Evolutionary conservation across 352 stramenopile species (phyloP).

Genomic region (Phytophthora kernoviae): DNA sequence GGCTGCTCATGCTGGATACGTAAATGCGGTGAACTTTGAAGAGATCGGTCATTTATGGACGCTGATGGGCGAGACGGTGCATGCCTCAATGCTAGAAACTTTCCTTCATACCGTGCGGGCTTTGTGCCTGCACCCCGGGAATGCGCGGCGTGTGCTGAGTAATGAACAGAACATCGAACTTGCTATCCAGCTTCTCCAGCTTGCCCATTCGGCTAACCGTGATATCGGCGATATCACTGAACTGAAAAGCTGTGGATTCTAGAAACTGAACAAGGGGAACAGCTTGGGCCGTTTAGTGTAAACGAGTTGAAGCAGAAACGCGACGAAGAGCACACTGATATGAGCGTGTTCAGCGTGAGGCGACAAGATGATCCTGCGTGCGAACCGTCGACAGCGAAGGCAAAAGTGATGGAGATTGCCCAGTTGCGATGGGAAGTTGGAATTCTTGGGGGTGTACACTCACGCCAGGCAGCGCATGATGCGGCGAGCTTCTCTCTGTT

Average conservation of each 20-base stretch:
- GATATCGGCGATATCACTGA: constrained; percentile 20
- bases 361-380: constrained; percentile 43
- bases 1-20: constrained; percentile 45
- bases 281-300: constrained; percentile 43
- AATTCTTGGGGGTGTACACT: constrained; percentile 50
- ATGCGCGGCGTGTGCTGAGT: constrained; percentile 58
- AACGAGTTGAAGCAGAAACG: constrained; percentile 56
- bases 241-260: constrained; percentile 59
- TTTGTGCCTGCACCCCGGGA: constrained; percentile 49
- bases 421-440: constrained; percentile 84
- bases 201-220: constrained; percentile 57
- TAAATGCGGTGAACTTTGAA: constrained; percentile 57
- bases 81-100: constrained; percentile 57
- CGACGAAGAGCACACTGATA: constrained; percentile 29
- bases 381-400: constrained; percentile 28
- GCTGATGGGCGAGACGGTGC: constrained; percentile 69
- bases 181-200: constrained; percentile 65
- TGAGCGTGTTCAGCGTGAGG: constrained; percentile 37
- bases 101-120: constrained; percentile 64
- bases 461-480: constrained; percentile 71
- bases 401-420: constrained; percentile 61
- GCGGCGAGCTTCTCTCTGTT: constrained; percentile 63
- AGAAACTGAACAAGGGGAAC: constrained; percentile 33
- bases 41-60: constrained; percentile 72
- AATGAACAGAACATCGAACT: constrained; percentile 50